These are phyloP conservation scores for Candida peoriensis DNA, from an alignment of 805 yeast species.

Conservation along the genomic window DNA sequence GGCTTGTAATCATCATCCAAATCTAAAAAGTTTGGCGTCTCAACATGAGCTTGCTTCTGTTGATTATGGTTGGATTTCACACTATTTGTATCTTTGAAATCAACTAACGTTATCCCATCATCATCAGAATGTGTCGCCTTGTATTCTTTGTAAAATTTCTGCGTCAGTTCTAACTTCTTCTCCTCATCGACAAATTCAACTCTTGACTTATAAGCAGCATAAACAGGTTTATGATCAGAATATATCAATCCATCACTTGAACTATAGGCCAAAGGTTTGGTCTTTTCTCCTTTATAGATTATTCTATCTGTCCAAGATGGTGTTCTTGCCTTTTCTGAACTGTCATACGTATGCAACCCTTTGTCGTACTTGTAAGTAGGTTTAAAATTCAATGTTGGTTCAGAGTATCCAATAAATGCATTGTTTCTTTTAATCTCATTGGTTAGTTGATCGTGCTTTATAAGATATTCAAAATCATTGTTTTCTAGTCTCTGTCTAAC, in stretches of 20 bases:
- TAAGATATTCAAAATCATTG: slow-evolving; percentile 44
- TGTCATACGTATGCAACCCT: slow-evolving; percentile 74
- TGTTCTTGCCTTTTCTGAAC: slow-evolving; percentile 86
- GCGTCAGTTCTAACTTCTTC: slow-evolving; percentile 47
- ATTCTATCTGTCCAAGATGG: slow-evolving; percentile 98
- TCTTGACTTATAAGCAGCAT: slow-evolving; percentile 62
- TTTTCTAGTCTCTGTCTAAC: slow-evolving; percentile 52
- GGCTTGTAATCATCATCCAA: slow-evolving; percentile 16
- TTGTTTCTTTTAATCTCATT: slow-evolving; percentile 66
- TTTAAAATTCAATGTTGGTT: slow-evolving; percentile 66
- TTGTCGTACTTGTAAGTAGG: slow-evolving; percentile 94
- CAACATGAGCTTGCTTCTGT: slow-evolving; percentile 6
- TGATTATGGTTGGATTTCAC: not conserved
- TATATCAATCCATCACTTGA: slow-evolving; percentile 52
- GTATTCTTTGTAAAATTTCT: slow-evolving; percentile 55
- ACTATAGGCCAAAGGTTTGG: slow-evolving; percentile 65
- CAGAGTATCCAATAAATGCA: slow-evolving; percentile 72
- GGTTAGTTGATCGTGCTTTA: slow-evolving; percentile 73
- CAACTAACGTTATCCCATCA: slow-evolving; percentile 19
- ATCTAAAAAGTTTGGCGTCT: slow-evolving; percentile 19
- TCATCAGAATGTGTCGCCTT: slow-evolving; percentile 33
- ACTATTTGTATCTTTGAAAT: slow-evolving; percentile 5
- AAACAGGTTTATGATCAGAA: slow-evolving; percentile 94
- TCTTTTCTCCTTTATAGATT: slow-evolving; percentile 51
- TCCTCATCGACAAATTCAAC: slow-evolving; percentile 68